Conservation (phyloP, 495 filamentous ascomycete species). For the Mycothermus thermophilus region DNA sequence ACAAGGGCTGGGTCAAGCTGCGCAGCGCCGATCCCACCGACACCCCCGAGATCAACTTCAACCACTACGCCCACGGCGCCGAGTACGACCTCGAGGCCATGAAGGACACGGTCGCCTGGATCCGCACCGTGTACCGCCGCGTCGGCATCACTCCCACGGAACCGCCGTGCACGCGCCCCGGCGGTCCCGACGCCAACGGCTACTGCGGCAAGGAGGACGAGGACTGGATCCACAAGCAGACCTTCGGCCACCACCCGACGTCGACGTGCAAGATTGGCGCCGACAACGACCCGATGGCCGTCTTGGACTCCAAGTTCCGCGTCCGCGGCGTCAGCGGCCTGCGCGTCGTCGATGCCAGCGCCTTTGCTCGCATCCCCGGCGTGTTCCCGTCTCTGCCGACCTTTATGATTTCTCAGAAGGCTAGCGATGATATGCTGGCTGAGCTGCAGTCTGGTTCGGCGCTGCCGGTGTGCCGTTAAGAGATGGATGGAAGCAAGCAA, state of each 20-base stretch:
- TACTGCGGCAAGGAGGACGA: slow-evolving; percentile 24
- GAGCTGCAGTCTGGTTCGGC: too few relatives aligned
- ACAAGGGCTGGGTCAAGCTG: slow-evolving; percentile 26
- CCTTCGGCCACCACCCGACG: slow-evolving; percentile 28
- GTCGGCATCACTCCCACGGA: slow-evolving; percentile 27
- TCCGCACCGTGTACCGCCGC: slow-evolving; percentile 21
- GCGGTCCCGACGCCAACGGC: slow-evolving; percentile 26
- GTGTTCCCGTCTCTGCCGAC: slow-evolving; percentile 31
- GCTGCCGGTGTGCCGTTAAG: too few relatives aligned
- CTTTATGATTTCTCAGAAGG: slow-evolving; percentile 41
- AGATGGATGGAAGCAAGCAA: too few relatives aligned
- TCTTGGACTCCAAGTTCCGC: slow-evolving; percentile 25
- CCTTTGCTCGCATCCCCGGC: slow-evolving; percentile 26
- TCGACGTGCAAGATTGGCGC: slow-evolving; percentile 25
- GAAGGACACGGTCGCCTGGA: slow-evolving; percentile 42
- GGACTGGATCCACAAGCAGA: slow-evolving; percentile 23
- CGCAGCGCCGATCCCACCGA: slow-evolving; percentile 28
- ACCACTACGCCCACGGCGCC: slow-evolving; percentile 22
- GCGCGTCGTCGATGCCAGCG: slow-evolving; percentile 30
- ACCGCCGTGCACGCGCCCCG: slow-evolving; percentile 32
- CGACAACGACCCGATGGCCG: slow-evolving; percentile 24
- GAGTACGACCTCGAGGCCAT: slow-evolving; percentile 27
- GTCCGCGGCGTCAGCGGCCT: slow-evolving; percentile 25
- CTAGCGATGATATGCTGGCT: slow-evolving; percentile 32
- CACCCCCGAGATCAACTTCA: slow-evolving; percentile 30